Evolutionary conservation across 2,329 filamentous ascomycete species (phyloP), one percentile per base, ranked within the genome.

Genomic region (Dactylellina parvicollis): DNA sequence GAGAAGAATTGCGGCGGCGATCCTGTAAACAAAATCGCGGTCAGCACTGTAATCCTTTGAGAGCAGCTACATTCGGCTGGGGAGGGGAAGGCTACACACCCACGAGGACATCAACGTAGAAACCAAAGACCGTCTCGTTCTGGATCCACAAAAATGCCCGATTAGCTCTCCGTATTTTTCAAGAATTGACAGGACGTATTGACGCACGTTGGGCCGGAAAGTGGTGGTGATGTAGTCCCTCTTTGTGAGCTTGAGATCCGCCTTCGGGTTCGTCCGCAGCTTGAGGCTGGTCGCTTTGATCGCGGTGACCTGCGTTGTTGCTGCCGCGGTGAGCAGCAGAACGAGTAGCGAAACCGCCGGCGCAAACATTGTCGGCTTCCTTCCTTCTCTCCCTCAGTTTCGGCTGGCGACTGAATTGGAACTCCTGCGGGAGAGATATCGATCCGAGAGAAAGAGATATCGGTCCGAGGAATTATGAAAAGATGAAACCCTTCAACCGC

Each of bases 1-100:
- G 69, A 66, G 55, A 73, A 66, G 40, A 73, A 73, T 18, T 73
- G 69, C 28, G 69, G 69, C n/a, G 69, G 69, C 26, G 69, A 60
- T 54, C 69, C 69, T 73, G 22, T 28, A 46, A 16, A n/a, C 7
- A 20, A 8, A 8, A 5, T 38, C 5, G 34, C 5, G 4, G 34
- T 38, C 34, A 38, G 34, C 34, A n/a, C 5, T 5, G 5, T 38
- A n/a, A 38, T 9, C 34, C n/a, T n/a, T n/a, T n/a, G 34, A 36
- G 18, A 16, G 16, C 9, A 14, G 36, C 4, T 8, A 18, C 4
- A 4, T 5, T 44, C 16, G 16, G n/a, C 40, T 12, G 40, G 16
- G 5, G 18, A 47, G 44, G 44, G 44, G 8, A 20, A 36, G 16
- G 18, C 4, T 40, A n/a, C 69, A 47, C 55, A 73, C 69, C 69